phyloP scores from a whole-genome alignment of 805 yeast species.

The Ogataea pini region DNA sequence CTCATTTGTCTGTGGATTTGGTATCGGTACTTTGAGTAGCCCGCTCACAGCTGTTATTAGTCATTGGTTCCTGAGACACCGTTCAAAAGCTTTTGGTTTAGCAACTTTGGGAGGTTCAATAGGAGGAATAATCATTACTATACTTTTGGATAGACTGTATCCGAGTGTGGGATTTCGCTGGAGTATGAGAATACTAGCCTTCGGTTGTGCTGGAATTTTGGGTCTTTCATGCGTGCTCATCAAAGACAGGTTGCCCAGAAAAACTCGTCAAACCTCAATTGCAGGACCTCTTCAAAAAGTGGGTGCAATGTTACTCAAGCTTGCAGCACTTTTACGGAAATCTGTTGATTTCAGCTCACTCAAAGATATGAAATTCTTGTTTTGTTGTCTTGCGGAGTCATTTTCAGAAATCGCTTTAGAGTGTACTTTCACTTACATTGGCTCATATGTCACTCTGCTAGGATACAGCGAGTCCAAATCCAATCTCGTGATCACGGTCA shows the following conservation, averaged over 20 bases:
- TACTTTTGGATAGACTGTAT: slow-evolving; percentile 48
- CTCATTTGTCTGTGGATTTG: slow-evolving; percentile 43
- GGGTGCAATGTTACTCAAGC: slow-evolving; percentile 7
- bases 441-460: slow-evolving; percentile 49
- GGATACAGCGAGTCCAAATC: slow-evolving; percentile 43
- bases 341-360: slow-evolving; percentile 38
- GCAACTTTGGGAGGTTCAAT: slow-evolving; percentile 56
- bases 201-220: slow-evolving; percentile 38
- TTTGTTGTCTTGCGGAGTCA: slow-evolving; percentile 38
- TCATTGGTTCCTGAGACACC: slow-evolving; percentile 56
- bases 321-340: slow-evolving; percentile 14
- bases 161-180: slow-evolving; percentile 49
- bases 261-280: slow-evolving; percentile 6
- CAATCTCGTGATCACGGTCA: slow-evolving; percentile 39
- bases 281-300: neutral
- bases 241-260: slow-evolving; percentile 33
- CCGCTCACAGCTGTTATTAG: slow-evolving; percentile 57
- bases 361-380: slow-evolving; percentile 41
- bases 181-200: slow-evolving; percentile 53
- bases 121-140: slow-evolving; percentile 53
- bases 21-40: slow-evolving; percentile 49
- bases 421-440: slow-evolving; percentile 48
- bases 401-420: slow-evolving; percentile 49
- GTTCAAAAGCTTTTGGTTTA: slow-evolving; percentile 58
- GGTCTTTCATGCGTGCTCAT: slow-evolving; percentile 33